Base-by-base conservation (phyloP, 768 basidiomycete species). In the Macrolepiota fuliginosa region DNA sequence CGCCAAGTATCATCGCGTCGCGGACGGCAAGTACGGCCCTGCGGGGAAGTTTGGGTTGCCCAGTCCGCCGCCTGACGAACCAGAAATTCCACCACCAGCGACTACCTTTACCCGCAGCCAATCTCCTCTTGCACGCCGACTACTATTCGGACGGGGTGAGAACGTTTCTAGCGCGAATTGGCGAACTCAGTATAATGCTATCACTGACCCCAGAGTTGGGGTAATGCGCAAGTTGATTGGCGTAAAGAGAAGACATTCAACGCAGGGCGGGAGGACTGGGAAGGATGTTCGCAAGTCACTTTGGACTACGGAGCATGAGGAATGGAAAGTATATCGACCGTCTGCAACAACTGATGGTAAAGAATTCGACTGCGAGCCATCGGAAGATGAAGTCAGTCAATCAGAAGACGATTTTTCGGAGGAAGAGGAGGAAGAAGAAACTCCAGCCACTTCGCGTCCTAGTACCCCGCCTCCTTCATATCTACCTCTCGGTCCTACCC, bases 21-120 rank as follows among this genome's bases (percentile, higher is more conserved):
- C 84, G 13, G 91, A 94, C 68, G 84, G 84, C 10, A 94, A 94
- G 73, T 93, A 94, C 67, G 75, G 77, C 0, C 59, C 59, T 5
- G 65, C 79, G 25, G 91, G 91, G 32, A 93, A 93, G 71, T 94
- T 92, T 64, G 76, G 81, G 24, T 71, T 90, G 50, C 84, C 87
- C 2, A 88, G 82, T 59, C 86, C 88, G 4, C 84, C 84, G 2
- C 81, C 82, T 39, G 84, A 85, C 55, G 75, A 76, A 56, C 79
- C 79, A 22, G 71, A 69, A 40, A 69, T 53, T 39, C 45, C 57
- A 42, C 11, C 17, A 10, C 3, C 73, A 37, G 71, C 72, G 37
- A 65, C 69, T 4, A 61, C 71, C 40, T 68, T 69, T 27, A 19
- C 19, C 17, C 62, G 49, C 9, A 40, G 19, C 4, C 64, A 66